Percentiles rank a stretch among this genome's conserved stretches.
phyloP scores from a whole-genome alignment of 1,284 basidiomycete species.

The Fomitopsis schrenkii region DNA sequence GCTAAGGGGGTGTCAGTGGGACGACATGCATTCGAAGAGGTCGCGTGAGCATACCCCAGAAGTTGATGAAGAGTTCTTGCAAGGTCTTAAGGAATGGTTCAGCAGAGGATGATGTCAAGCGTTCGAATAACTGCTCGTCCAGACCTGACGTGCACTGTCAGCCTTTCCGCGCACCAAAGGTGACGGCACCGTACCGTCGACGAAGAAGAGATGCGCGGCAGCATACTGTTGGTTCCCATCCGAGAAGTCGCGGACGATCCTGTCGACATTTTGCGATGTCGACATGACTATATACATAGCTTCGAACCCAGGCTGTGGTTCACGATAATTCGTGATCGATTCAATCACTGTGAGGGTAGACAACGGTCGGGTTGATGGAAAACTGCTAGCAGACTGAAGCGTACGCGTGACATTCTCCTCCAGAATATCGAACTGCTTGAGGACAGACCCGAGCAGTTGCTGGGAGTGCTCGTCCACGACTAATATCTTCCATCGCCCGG shows the following conservation, averaged over 20 bases:
- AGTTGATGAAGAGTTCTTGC: constrained; percentile 86
- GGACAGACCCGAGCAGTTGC: constrained; percentile 78
- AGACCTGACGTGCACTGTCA: constrained; percentile 43
- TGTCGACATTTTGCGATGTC: constrained; percentile 90
- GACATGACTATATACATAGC: constrained; percentile 94
- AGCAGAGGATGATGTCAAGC: constrained; percentile 66
- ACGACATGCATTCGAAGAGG: neutral
- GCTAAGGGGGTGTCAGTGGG: constrained; percentile 41
- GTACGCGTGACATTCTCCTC: constrained; percentile 92
- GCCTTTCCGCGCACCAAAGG: neutral
- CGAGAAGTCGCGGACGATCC: constrained; percentile 85
- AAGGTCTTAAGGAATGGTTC: constrained; percentile 68
- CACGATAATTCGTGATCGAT: constrained; percentile 67
- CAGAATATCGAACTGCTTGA: constrained; percentile 91
- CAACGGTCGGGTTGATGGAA: neutral
- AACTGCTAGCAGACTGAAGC: constrained; percentile 26
- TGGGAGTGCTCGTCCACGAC: constrained; percentile 94
- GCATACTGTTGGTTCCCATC: constrained; percentile 72
- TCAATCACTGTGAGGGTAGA: constrained; percentile 58
- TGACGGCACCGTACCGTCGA: constrained; percentile 67
- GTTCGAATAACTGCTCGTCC: constrained; percentile 71
- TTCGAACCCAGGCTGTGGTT: constrained; percentile 79
- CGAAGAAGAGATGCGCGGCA: constrained; percentile 90
- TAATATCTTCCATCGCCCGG: constrained; percentile 91
- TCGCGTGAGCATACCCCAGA: constrained; percentile 63